Evolutionary conservation across 768 basidiomycete species (phyloP), one percentile per base, ranked within the genome.

Genomic region (Gymnopilus dilepis): DNA sequence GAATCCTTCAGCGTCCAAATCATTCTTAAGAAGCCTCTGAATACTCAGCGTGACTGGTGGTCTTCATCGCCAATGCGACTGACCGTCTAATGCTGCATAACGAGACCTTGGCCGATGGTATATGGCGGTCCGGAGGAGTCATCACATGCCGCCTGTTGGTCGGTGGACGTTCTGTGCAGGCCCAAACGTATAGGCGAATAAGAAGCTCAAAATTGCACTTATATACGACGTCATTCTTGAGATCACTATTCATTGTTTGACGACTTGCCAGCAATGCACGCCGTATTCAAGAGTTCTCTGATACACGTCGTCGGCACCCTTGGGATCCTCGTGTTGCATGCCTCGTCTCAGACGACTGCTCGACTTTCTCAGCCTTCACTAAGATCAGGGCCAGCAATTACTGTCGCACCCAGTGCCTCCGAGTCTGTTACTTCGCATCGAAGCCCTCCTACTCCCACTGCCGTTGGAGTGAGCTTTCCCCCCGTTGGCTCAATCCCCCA

Each of bases 401-500:
- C 60, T 13, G 30, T 58, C 12, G 54, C 58, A 26, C 56, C 60
- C 7, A 57, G 59, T 48, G 30, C 56, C 9, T 17, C n/a, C n/a
- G n/a, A n/a, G n/a, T n/a, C 54, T 17, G 45, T 59, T 4, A 54
- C 68, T n/a, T 52, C 63, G 3, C 9, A 31, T 50, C 17, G 68
- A 38, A 62, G 37, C 11, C 40, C 38, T 30, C 28, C 59, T 28
- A 40, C 63, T 5, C 43, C 63, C 11, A 56, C 52, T n/a, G n/a
- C 57, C 22, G 57, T 37, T 17, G 63, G 64, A 1, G 68, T 65
- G 2, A 72, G 63, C 4, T 79, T 80, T 37, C 81, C 80, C 53
- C 73, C 77, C 11, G 71, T 78, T 1, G 80, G 80, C 0, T 78
- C 78, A 9, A 64, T 81, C 47, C 73, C 77, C 3, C 70, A 72